Evolutionary conservation across 495 filamentous ascomycete species (phyloP), one percentile per base, ranked within the genome.

Genomic region (Lepidopterella palustris): DNA sequence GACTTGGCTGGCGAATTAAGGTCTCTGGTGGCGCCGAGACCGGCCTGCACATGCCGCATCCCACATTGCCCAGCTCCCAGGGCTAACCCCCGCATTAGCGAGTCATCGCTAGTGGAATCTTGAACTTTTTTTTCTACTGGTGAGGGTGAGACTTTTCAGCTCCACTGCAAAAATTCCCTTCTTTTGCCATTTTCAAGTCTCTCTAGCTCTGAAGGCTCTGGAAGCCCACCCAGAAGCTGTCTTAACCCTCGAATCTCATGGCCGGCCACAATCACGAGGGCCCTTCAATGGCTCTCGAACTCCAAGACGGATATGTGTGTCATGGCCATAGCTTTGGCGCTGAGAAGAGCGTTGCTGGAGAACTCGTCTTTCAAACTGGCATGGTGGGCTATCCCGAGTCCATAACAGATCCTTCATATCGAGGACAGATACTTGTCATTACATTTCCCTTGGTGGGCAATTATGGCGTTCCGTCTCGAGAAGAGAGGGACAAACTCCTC

Each of bases 341-440:
- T 25, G 79, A 89, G 69, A 93, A 89, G 80, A 95, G 87, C 70
- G 83, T 93, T 66, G 86, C 92, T 58, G 93, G 93, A 68, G 93
- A 98, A 81, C 79, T 97, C 71, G 93, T 98, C 74, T 98, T 98
- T 78, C 93, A 98, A 80, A 98, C 93, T 51, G 93, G 93, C 70
- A 95, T 98, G 93, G 93, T 98, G 57, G 93, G 93, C 61, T 98
- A 98, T 70, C 92, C 93, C 28, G 93, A 98, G 77, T 92, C 89
- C 11, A 81, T 96, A 67, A 96, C 90, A 52, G 90, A 96, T 67
- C 90, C 90, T 60, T 95, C 90, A 57, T 96, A 96, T 73, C 87
- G 87, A 15, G 90, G 90, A 35, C 90, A 96, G 74, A 91, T 96
- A 52, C 82, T 96, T 53, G 89, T 95, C 67, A 80, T 95, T 66